These are phyloP conservation scores for Aspergillus latus DNA, from an alignment of 2,329 filamentous ascomycete genomes.

Conservation along the genomic window DNA sequence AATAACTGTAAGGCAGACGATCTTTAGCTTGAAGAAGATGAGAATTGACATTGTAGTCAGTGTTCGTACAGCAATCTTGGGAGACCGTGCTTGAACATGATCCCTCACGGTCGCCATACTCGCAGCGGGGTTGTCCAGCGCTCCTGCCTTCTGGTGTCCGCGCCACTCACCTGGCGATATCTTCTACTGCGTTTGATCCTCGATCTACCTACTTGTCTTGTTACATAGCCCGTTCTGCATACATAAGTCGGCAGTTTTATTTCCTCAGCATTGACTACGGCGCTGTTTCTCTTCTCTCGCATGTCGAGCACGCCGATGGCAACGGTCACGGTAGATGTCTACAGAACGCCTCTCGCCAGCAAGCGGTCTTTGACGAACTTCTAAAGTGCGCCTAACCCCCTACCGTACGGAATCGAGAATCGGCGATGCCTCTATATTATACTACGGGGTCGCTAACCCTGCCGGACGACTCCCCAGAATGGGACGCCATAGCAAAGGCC, in stretches of 20 bases:
- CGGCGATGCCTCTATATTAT: neutral
- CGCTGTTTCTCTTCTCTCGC: neutral
- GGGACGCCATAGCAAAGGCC: conserved; percentile 3
- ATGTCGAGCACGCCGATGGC: conserved; percentile 1
- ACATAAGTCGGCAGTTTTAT: conserved; percentile 2
- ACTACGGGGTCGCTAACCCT: neutral
- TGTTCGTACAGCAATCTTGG: neutral
- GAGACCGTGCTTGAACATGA: neutral
- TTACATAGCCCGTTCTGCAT: neutral
- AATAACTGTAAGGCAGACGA: neutral
- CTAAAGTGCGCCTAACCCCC: neutral
- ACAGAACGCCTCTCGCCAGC: neutral
- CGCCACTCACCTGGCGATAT: neutral
- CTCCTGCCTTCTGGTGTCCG: conserved; percentile 6
- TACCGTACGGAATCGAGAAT: neutral
- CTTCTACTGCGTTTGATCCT: neutral
- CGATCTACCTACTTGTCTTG: neutral
- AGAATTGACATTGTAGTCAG: neutral
- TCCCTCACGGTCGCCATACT: neutral
- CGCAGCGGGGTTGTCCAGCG: neutral
- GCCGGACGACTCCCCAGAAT: neutral
- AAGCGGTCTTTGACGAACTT: neutral
- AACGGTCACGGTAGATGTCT: neutral
- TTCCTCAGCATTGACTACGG: neutral
- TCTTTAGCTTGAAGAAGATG: neutral